Evolutionary conservation across 257 asterid species (phyloP).

Genomic region (Scutellaria galericulata): DNA sequence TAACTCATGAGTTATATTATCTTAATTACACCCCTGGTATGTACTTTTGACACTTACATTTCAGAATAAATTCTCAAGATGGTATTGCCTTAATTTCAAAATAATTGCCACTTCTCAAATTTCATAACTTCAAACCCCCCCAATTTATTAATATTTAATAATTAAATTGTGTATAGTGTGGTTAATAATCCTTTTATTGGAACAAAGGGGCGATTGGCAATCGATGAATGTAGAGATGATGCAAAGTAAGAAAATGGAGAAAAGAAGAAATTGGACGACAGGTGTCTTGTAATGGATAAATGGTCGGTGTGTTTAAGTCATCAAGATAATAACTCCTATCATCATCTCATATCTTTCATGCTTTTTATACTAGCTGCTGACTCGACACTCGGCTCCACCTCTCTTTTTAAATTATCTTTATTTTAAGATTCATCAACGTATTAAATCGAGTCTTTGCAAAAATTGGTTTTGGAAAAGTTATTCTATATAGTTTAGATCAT

Average conservation of each 20-base stretch:
- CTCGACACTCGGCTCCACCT: background rate
- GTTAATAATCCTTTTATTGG: background rate
- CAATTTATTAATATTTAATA: too few species aligned
- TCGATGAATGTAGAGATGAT: constrained; percentile 35
- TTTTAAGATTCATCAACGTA: too few species aligned
- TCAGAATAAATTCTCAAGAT: too few species aligned
- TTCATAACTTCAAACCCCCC: too few species aligned
- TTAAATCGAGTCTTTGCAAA: too few species aligned
- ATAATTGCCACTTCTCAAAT: too few species aligned
- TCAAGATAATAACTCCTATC: background rate
- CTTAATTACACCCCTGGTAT: too few species aligned
- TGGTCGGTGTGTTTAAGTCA: constrained; percentile 34
- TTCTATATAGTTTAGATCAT: too few species aligned
- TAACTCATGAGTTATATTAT: too few species aligned
- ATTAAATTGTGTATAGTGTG: background rate
- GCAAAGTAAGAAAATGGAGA: constrained; percentile 6
- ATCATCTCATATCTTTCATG: background rate
- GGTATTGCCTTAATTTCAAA: too few species aligned
- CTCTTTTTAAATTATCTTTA: background rate
- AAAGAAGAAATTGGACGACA: constrained; percentile 30
- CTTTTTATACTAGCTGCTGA: constrained; percentile 23
- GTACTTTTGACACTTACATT: too few species aligned
- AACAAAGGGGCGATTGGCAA: background rate
- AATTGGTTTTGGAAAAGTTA: too few species aligned
- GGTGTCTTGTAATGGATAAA: constrained; percentile 30